A percentile compares a stretch with the other conserved stretches of the same genome.
Evolutionary conservation across 352 stramenopile genomes (phyloP).

Genomic region (Globisporangium nunn): DNA sequence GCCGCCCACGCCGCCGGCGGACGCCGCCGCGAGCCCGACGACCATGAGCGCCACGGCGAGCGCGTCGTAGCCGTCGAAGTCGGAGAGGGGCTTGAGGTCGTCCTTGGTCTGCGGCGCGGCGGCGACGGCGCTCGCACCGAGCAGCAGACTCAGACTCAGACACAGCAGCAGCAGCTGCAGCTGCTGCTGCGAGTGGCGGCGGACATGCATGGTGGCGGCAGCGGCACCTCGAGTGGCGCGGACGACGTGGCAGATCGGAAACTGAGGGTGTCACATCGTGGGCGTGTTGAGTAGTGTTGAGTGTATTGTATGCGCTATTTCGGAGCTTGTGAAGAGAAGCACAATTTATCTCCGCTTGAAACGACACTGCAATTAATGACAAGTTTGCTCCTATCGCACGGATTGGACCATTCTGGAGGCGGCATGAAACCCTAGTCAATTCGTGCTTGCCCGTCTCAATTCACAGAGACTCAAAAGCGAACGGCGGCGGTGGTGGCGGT

Average conservation of each 20-base stretch:
- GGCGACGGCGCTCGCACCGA: neutral
- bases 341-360: too few relatives aligned
- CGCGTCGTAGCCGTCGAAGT: conserved; percentile 32
- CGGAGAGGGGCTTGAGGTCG: conserved; percentile 22
- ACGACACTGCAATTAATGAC: too few relatives aligned
- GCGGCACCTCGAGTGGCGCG: too few relatives aligned
- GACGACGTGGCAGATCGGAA: neutral
- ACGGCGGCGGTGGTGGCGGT: too few relatives aligned
- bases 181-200: neutral
- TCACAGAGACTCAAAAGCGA: too few relatives aligned
- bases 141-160: neutral
- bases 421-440: too few relatives aligned
- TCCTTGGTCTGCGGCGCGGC: conserved; percentile 12
- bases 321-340: too few relatives aligned
- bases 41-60: conserved; percentile 45
- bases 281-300: neutral
- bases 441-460: too few relatives aligned
- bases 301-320: neutral
- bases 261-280: neutral
- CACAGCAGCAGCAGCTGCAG: neutral
- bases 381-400: too few relatives aligned
- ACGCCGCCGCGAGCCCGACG: conserved; percentile 34
- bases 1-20: conserved; percentile 41
- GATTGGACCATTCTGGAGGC: too few relatives aligned
- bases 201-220: neutral